Evolutionary conservation across 2,329 filamentous ascomycete species (phyloP).

Genomic region (Ceratocystis albifundus): DNA sequence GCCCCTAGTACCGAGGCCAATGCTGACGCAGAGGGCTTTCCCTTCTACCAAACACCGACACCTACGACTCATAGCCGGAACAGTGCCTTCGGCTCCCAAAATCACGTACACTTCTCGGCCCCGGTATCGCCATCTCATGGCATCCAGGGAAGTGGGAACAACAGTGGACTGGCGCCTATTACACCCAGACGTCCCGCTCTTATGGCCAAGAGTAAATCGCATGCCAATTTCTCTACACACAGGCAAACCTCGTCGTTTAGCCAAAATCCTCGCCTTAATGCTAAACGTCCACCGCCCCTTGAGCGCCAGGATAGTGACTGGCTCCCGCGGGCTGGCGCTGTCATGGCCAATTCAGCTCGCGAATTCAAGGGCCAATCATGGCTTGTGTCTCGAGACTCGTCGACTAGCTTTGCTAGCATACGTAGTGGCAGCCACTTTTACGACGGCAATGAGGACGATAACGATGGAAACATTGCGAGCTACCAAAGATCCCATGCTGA

Average conservation of each 20-base stretch:
- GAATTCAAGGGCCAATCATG: slow-evolving; percentile 59
- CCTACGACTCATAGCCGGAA: slow-evolving; percentile 24
- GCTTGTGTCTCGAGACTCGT: slow-evolving; percentile 54
- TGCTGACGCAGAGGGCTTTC: slow-evolving; percentile 14
- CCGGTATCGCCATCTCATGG: slow-evolving; percentile 44
- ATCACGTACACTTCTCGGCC: slow-evolving; percentile 30
- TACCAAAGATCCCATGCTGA: slow-evolving; percentile 32
- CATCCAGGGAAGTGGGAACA: background rate
- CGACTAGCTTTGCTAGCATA: slow-evolving; percentile 47
- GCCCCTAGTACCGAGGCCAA: background rate
- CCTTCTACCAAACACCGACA: slow-evolving; percentile 7
- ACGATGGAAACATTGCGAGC: slow-evolving; percentile 38
- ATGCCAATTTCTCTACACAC: slow-evolving; percentile 35
- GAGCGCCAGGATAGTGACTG: slow-evolving; percentile 48
- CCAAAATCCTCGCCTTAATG: slow-evolving; percentile 23
- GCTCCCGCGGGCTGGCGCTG: slow-evolving; percentile 51
- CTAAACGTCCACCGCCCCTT: slow-evolving; percentile 24
- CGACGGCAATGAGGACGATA: background rate
- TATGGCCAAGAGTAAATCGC: slow-evolving; percentile 52
- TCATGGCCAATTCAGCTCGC: slow-evolving; percentile 50
- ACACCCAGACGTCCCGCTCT: slow-evolving; percentile 25
- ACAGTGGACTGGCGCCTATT: slow-evolving; percentile 33
- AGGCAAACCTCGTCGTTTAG: slow-evolving; percentile 28
- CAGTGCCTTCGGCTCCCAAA: slow-evolving; percentile 36
- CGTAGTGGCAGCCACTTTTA: slow-evolving; percentile 38